A percentile compares a stretch with the other conserved stretches of the same genome.
Evolutionary conservation across 2,329 filamentous ascomycete species (phyloP).

Genomic region (Aciculosporium take): DNA sequence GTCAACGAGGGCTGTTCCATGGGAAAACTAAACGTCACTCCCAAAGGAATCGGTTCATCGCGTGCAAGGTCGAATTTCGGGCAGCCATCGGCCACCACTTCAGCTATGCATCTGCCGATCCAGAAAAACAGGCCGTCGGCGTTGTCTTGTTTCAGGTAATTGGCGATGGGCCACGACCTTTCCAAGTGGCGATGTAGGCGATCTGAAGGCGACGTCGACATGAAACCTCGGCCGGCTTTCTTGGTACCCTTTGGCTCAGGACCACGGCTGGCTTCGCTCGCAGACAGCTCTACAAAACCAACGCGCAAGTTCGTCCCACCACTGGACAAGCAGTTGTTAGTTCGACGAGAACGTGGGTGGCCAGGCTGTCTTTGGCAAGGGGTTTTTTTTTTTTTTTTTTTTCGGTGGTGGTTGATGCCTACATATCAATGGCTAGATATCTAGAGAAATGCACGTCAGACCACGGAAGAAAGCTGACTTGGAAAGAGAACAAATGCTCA

Average conservation of each 20-base stretch:
- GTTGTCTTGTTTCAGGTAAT: constrained; percentile 60
- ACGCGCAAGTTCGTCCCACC: constrained; percentile 57
- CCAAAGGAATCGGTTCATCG: constrained; percentile 40
- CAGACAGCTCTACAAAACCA: constrained; percentile 49
- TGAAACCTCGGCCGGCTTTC: constrained; percentile 2
- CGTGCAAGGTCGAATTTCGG: constrained; percentile 25
- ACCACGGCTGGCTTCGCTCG: constrained; percentile 8
- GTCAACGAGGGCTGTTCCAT: constrained; percentile 50
- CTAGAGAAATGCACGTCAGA: constrained; percentile 20
- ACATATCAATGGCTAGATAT: constrained; percentile 53
- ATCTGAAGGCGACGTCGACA: constrained; percentile 4
- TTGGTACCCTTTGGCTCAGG: constrained; percentile 7
- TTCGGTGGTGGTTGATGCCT: constrained; percentile 15
- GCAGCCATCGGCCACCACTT: constrained; percentile 50
- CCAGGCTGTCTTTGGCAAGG: constrained; percentile 15
- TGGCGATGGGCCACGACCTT: constrained; percentile 58
- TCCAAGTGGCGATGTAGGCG: constrained; percentile 48
- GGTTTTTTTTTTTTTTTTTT: constrained; percentile 6
- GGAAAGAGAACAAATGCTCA: constrained; percentile 19
- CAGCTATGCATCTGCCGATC: constrained; percentile 65
- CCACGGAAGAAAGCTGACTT: not conserved
- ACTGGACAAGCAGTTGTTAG: constrained; percentile 21
- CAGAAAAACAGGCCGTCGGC: constrained; percentile 64
- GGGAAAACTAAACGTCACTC: constrained; percentile 58
- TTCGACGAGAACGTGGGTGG: no score